Evolutionary conservation across 768 basidiomycete genomes (phyloP), one percentile per base, ranked within the genome.

Genomic region (Phylloporus sp.): DNA sequence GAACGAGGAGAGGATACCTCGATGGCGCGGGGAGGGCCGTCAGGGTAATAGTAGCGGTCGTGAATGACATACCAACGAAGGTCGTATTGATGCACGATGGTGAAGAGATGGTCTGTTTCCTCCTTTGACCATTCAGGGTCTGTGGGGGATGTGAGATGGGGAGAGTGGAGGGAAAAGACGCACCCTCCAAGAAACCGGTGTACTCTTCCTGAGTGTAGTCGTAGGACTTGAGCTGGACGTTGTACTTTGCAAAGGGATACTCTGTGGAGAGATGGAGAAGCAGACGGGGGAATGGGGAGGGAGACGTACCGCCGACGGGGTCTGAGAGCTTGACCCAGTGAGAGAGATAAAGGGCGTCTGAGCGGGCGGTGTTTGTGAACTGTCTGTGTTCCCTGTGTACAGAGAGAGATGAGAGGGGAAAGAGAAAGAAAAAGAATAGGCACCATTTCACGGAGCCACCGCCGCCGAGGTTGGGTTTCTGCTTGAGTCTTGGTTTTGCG

Each of bases 101-200:
- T 70, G 67, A 98, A 95, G 2, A 99, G 77, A 61, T 97, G 91
- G 61, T 91, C 87, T 0, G 96, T 97, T 66, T 97, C 93, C 55
- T 92, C 90, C 56, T 85, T 86, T 6, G 88, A 78, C 96, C 96
- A 98, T 49, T 85, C 84, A 9, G 70, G 71, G 57, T 94, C 95
- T 84, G 44, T 21, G 44, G 23, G 17, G 15, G 32, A 2, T 5
- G 32, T 35, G 46, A 51, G 33, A 33, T 10, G 27, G 14, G 26
- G 11, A 38, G 9, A 22, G 10, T 21, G 34, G 14, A 0, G 1
- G 9, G 20, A 38, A 21, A 2, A 13, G 27, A 52, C 73, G 37
- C 37, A 87, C 90, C 90, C 71, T 84, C 77, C 4, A 96, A 70
- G 55, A 83, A 76, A n/a, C 75, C 74, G 3, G 79, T 76, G 60